These are phyloP conservation scores for Colletotrichum liaoningense DNA, from an alignment of 2,329 filamentous ascomycete genomes.

Conservation along the genomic window DNA sequence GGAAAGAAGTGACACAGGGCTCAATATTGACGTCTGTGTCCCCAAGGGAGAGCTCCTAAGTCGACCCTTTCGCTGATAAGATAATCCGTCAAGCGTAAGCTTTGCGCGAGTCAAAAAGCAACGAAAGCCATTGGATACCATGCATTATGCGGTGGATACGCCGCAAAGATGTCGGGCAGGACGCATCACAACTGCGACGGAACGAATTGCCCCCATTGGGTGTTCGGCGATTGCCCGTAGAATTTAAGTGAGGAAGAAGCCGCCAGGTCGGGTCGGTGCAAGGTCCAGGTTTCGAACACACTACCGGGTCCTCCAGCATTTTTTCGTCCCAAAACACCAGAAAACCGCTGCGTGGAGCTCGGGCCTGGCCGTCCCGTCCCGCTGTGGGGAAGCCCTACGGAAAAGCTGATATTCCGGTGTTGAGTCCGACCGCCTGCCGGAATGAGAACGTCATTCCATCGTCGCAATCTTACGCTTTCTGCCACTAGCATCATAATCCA, in stretches of 20 bases:
- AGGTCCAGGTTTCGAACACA: constrained; percentile 34
- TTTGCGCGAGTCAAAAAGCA: not conserved
- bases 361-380: constrained; percentile 36
- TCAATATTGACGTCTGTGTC: constrained; percentile 14
- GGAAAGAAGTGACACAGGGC: not conserved
- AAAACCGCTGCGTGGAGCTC: constrained; percentile 29
- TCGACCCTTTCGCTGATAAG: not conserved
- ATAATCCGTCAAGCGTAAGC: not conserved
- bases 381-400: constrained; percentile 20
- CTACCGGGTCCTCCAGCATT: constrained; percentile 26
- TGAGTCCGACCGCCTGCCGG: constrained; percentile 25
- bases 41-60: constrained; percentile 9
- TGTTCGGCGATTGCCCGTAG: constrained; percentile 12
- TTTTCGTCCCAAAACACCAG: constrained; percentile 32
- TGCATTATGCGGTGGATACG: not conserved
- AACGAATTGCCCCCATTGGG: not conserved
- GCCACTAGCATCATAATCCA: constrained; percentile 39
- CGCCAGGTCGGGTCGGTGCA: constrained; percentile 30
- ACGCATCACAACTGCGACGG: not conserved
- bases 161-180: not conserved
- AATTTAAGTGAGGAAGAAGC: constrained; percentile 4
- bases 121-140: not conserved
- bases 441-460: constrained; percentile 29
- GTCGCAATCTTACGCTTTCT: constrained; percentile 30
- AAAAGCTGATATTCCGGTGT: not conserved